These are phyloP conservation scores for Diplodia mutila DNA, from an alignment of 2,329 filamentous ascomycete genomes.

Conservation along the genomic window DNA sequence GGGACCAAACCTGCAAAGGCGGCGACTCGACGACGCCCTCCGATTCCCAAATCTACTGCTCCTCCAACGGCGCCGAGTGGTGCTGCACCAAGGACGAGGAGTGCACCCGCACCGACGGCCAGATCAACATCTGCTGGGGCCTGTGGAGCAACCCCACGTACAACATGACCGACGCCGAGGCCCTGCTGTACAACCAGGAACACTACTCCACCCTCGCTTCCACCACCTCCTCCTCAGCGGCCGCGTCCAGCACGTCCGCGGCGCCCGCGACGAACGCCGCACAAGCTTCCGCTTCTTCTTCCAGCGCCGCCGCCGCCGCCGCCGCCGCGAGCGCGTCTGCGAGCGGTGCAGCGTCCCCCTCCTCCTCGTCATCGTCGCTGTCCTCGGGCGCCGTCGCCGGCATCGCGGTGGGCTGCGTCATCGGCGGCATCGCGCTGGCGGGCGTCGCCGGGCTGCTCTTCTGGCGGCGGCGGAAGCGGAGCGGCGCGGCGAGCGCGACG, in stretches of 20 bases:
- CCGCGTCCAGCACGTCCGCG: background rate
- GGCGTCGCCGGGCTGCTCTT: background rate
- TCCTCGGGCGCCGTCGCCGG: background rate
- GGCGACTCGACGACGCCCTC: background rate
- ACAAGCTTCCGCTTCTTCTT: background rate
- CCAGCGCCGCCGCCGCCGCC: background rate
- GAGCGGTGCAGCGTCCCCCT: background rate
- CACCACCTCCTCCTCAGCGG: background rate
- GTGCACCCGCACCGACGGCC: background rate
- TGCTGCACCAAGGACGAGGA: background rate
- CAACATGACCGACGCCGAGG: background rate
- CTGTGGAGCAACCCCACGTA: background rate
- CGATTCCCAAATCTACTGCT: background rate
- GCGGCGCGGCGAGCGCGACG: background rate
- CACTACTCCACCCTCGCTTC: background rate
- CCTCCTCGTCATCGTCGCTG: background rate
- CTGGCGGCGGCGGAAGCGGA: background rate
- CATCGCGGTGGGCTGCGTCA: background rate
- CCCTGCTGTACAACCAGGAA: background rate
- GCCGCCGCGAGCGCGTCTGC: background rate
- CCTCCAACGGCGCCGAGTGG: background rate
- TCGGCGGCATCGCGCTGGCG: background rate
- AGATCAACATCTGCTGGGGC: constrained; percentile 1
- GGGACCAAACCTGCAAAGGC: background rate
- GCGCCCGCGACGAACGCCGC: background rate